These are phyloP conservation scores for Phytopythium vexans DNA, from an alignment of 352 stramenopile genomes.

Conservation along the genomic window DNA sequence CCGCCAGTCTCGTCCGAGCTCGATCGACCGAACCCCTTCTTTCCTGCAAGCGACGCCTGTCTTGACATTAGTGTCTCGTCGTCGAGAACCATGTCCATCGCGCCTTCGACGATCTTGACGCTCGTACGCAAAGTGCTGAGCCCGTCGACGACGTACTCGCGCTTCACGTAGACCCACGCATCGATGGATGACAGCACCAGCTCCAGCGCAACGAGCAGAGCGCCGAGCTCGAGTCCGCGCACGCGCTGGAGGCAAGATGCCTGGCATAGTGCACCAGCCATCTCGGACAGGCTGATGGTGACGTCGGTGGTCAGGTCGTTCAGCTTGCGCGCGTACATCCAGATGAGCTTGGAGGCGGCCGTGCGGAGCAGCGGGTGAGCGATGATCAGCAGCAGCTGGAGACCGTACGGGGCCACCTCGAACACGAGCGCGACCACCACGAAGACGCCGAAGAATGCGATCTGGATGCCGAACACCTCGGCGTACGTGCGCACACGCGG, in stretches of 20 bases:
- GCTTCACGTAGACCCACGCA: conserved; percentile 13
- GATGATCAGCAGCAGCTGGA: conserved; percentile 23
- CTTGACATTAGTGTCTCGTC: neutral
- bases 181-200: conserved; percentile 18
- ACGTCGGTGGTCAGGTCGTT: conserved; percentile 39
- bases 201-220: conserved; percentile 21
- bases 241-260: conserved; percentile 23
- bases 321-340: conserved; percentile 27
- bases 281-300: conserved; percentile 41
- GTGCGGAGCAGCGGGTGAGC: conserved; percentile 20
- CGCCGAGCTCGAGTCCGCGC: conserved; percentile 5
- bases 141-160: conserved; percentile 24
- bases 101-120: conserved; percentile 27
- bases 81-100: neutral
- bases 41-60: neutral
- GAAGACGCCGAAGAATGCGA: conserved; percentile 14
- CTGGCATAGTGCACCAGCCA: conserved; percentile 28
- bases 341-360: conserved; percentile 19
- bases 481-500: conserved; percentile 4
- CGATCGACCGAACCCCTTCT: neutral
- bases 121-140: conserved; percentile 21
- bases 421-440: conserved; percentile 23
- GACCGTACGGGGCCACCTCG: conserved; percentile 9
- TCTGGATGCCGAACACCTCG: conserved; percentile 9
- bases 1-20: neutral